Evolutionary conservation across 2,329 filamentous ascomycete species (phyloP), one percentile per base, ranked within the genome.

Genomic region (Mycosphaerella sp.): DNA sequence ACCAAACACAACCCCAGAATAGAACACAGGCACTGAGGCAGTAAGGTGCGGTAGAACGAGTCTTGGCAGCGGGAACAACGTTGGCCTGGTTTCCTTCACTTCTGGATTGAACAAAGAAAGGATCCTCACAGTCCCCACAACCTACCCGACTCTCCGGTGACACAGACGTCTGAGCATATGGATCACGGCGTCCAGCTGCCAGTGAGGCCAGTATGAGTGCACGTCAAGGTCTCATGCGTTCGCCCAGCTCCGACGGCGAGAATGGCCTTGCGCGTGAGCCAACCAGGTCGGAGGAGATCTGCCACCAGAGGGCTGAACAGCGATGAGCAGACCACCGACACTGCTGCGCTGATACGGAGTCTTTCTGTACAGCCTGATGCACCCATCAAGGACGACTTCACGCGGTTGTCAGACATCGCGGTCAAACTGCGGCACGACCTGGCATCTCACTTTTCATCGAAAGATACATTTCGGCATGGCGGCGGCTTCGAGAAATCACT

Each of bases 381-480:
- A 14, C 44, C 58, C n/a, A 44, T 48, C 27, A 43, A 46, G 41
- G 54, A 54, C 21, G 57, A 59, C 17, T 39, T 50, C 14, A 16
- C 40, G 42, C 56, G 52, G 17, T 44, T 61, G 17, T 49, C 49
- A 42, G 48, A 50, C n/a, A 51, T 53, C 30, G 57, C 57, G 42
- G 50, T 45, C 32, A 50, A 56, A 50, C 50, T 64, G 37, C 52
- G 53, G 47, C 50, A 45, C 17, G 50, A 61, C 37, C 45, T 64
- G 14, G 39, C 34, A 35, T 37, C 53, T 13, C 49, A 60, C 17
- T 37, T 42, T 41, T 18, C 53, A 13, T 49, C 59, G 28, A 62
- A 62, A 50, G 64, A 65, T 52, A 60, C 54, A 12, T 67, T 67
- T 49, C 60, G 65, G 42, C 63, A 60, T 49, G 62, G 57, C 32